A percentile compares a stretch with the other conserved stretches of the same genome.
These are phyloP conservation scores for Tulasnella sp. DNA, from an alignment of 768 basidiomycete species.

Conservation along the genomic window DNA sequence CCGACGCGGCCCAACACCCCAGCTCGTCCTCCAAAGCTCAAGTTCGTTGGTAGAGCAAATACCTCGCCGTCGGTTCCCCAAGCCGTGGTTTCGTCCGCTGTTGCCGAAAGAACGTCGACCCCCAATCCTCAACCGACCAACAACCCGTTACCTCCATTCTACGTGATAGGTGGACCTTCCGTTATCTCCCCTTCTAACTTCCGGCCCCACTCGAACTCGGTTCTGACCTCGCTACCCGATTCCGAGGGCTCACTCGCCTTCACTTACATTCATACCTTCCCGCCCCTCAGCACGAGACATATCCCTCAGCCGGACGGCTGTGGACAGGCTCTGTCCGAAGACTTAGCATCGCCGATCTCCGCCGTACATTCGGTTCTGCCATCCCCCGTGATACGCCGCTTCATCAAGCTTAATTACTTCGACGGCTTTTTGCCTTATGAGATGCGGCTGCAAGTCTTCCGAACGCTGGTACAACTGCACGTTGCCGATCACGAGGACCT, in stretches of 20 bases:
- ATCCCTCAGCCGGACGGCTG: conserved; percentile 7
- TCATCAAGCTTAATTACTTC: conserved; percentile 1
- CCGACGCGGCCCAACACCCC: not conserved
- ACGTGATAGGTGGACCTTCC: not conserved
- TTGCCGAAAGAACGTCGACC: not conserved
- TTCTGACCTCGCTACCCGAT: not conserved
- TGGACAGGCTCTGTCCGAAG: not conserved
- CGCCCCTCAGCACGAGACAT: not conserved
- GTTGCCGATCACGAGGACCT: conserved; percentile 2
- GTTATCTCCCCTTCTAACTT: not conserved
- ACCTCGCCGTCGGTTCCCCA: conserved; percentile 1
- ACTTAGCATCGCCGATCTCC: not conserved
- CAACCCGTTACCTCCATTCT: not conserved
- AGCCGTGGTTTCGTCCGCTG: not conserved
- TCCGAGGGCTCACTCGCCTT: not conserved
- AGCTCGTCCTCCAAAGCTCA: not conserved
- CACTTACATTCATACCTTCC: conserved; percentile 4
- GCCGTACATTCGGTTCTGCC: not conserved
- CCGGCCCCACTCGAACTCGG: not conserved
- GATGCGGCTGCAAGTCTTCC: conserved; percentile 6
- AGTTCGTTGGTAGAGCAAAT: conserved; percentile 8
- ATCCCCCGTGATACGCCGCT: not conserved
- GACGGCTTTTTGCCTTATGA: conserved; percentile 5
- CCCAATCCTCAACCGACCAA: not conserved
- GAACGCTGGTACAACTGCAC: not conserved